phyloP scores from a whole-genome alignment of 208 protist genomes.

The Trypanosomatidae sp. region DNA sequence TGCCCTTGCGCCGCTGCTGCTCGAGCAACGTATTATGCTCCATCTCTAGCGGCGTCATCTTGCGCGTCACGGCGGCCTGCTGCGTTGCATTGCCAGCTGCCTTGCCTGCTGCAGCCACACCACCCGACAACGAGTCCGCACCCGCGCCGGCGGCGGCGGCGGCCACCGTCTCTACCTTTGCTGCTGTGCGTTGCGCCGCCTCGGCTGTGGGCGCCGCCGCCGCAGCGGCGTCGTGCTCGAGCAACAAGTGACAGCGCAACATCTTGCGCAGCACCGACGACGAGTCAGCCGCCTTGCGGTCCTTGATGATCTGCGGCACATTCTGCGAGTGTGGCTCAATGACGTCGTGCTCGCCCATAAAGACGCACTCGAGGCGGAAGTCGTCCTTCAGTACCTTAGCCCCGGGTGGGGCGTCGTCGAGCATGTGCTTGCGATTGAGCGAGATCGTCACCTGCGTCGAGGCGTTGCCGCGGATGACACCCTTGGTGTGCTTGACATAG shows the following conservation, averaged over 20 bases:
- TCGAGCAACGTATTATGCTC: conserved; percentile 14
- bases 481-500: conserved; percentile 64
- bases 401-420: neutral
- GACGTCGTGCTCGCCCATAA: conserved; percentile 29
- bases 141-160: neutral
- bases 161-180: neutral
- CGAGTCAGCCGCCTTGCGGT: conserved; percentile 29
- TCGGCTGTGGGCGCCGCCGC: neutral
- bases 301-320: conserved; percentile 49
- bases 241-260: conserved; percentile 22
- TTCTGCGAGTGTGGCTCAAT: conserved; percentile 45
- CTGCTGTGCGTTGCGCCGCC: neutral
- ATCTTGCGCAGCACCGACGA: conserved; percentile 30
- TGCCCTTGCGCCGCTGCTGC: conserved; percentile 96
- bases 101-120: neutral
- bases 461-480: conserved; percentile 48
- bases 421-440: conserved; percentile 14
- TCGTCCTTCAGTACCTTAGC: conserved; percentile 29
- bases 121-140: neutral
- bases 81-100: neutral
- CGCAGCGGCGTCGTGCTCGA: conserved; percentile 7
- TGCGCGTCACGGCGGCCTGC: neutral
- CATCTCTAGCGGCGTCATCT: conserved; percentile 12
- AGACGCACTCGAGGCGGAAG: conserved; percentile 64
- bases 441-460: conserved; percentile 37